These are phyloP conservation scores for Cydonia oblonga DNA, from an alignment of 331 rosid species.

Conservation along the genomic window DNA sequence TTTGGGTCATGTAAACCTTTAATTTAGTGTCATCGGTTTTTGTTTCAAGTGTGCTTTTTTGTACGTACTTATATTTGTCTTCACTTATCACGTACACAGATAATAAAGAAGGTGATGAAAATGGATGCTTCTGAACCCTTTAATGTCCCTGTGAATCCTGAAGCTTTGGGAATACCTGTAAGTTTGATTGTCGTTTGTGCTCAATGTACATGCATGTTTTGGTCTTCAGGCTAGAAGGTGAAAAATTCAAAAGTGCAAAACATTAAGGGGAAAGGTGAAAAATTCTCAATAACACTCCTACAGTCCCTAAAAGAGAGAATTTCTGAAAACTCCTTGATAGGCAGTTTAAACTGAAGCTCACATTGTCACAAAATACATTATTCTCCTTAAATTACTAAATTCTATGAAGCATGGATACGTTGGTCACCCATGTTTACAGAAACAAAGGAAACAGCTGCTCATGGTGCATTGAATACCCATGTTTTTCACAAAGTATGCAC, in stretches of 20 bases:
- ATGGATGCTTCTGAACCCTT: conserved; percentile 96
- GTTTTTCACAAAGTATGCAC: not conserved
- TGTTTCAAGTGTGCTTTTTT: not conserved
- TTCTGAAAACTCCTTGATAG: not conserved
- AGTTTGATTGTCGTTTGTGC: conserved; percentile 16
- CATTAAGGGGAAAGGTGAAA: not conserved
- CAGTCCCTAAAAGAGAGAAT: not conserved
- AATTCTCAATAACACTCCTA: not conserved
- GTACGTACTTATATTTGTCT: not conserved
- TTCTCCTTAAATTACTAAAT: not conserved
- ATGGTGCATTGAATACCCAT: not conserved
- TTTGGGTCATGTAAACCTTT: conserved; percentile 2
- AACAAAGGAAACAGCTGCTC: not conserved
- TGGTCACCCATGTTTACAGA: not conserved
- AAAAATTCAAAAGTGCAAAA: not conserved
- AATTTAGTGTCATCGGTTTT: conserved; percentile 5
- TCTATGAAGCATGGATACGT: not conserved
- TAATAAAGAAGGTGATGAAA: conserved; percentile 85
- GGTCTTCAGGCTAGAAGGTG: no score
- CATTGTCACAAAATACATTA: not conserved
- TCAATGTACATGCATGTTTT: not conserved
- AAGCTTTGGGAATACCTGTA: conserved; percentile 90
- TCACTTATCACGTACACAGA: conserved; percentile 26
- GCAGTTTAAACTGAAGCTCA: not conserved
- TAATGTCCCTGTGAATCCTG: conserved; percentile 89